Base-by-base conservation (phyloP, 495 filamentous ascomycete species). In the Penicillium malachiteum region DNA sequence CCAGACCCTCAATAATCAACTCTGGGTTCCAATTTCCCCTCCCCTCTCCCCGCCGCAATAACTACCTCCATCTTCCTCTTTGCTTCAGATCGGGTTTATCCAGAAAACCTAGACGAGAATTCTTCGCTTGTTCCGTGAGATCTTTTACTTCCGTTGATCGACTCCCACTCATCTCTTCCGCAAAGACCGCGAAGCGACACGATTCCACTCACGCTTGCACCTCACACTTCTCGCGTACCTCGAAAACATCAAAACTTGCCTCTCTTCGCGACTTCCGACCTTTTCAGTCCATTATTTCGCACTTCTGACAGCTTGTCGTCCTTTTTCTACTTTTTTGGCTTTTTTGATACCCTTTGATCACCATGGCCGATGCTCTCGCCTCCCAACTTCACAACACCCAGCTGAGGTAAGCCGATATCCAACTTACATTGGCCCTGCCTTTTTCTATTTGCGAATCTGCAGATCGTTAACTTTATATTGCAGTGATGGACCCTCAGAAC, bases 331-430 rank as follows among this genome's bases (percentile, higher is more conserved):
- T 18, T 31, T 33, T 9, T 32, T 40, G 48, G 13, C 26, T 21
- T 34, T 32, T 30, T 47, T 48, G 38, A 59, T 51, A 55, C 46
- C 47, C 47, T 17, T 35, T 31, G 30, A 60, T 66, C 71, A 70
- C 58, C 60, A 86, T 86, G 82, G 74, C 80, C 57, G 79, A 81
- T 57, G 69, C 77, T 56, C 77, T 93, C 70, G 79, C 83, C 60
- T 81, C 87, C 54, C 83, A 91, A 72, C 76, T 93, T 53, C 78
- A 82, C 66, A 85, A 84, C 52, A 83, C 90, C 52, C 87, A 82
- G 55, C 75, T 96, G 57, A 84, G 80, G 87, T 90, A 73, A 67
- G 79, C 16, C 14, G 13, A 48, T 10, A 41, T 16, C 13, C 17
- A 33, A 46, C 33, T 18, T 21, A 6, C 26, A 34, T 9, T 21